Evolutionary conservation across 345 rosid species (phyloP), one percentile per base, ranked within the genome.

Genomic region (Corchorus olitorius): DNA sequence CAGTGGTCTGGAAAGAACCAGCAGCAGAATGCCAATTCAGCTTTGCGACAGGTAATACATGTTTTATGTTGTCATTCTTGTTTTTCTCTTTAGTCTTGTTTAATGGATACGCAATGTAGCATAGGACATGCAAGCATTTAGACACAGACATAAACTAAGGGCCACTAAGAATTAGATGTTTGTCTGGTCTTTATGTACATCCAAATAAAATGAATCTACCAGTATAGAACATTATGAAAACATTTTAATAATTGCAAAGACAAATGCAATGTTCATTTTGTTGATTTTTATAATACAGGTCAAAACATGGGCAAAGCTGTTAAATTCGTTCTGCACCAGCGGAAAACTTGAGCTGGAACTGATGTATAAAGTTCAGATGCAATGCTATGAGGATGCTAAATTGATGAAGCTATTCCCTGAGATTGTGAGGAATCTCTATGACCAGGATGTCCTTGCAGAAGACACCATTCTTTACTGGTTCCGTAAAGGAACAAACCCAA

Each of bases 1-100:
- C 99, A 92, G 80, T 94, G 98, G 97, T 93, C 98, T 78, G 98
- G 99, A 65, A 94, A 92, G 92, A 97, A 92, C 86, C 98, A 97
- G 88, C 97, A 97, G 87, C 99, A 94, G 86, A 97, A 94, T 82
- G 89, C 93, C 22, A 92, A 92, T 84, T 61, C 92, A 54, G 97
- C 97, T 75, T 76, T 97, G 64, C 93, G 94, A 33, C 94, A 97
- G 89, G 99, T 97, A 79, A 70, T 80, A 6, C 27, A 34, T 54
- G 71, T 8, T 62, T 3, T 49, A 17, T 35, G 2, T 67, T 20
- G 5, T 5, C 37, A n/a, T 50, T 5, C 16, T 0, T 72, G 22
- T 58, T 13, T 8, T 46, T 4, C 20, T 27, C 50, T 34, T 27
- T 20, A 39, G 0, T 54, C 67, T 45, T 60, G 17, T 62, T 27